phyloP scores from a whole-genome alignment of 2,329 filamentous ascomycete genomes.

The Penicillium sp. region DNA sequence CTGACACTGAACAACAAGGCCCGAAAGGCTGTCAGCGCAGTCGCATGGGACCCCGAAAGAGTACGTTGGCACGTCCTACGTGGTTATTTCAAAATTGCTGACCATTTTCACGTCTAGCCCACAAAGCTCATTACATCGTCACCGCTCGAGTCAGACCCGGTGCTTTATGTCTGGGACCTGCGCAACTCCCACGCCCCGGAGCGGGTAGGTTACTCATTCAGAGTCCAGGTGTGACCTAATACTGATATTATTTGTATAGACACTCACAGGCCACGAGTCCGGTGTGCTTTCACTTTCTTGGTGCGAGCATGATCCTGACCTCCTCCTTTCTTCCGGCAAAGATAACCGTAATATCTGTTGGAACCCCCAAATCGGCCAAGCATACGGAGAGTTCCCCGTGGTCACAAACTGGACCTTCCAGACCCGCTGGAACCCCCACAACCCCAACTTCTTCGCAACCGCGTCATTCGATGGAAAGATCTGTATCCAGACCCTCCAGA shows the following conservation, averaged over 20 bases:
- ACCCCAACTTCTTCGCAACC: slow-evolving; percentile 84
- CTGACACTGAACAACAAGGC: slow-evolving; percentile 82
- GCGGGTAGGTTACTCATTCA: slow-evolving; percentile 32
- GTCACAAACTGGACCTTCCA: slow-evolving; percentile 99
- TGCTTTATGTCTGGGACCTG: slow-evolving; percentile 88
- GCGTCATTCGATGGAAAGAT: slow-evolving; percentile 98
- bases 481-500: slow-evolving; percentile 83
- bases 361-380: slow-evolving; percentile 86
- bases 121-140: slow-evolving; percentile 91
- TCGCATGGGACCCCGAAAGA: slow-evolving; percentile 94
- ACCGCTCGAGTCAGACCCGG: slow-evolving; percentile 74
- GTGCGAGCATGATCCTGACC: slow-evolving; percentile 81
- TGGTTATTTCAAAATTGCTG: neutral
- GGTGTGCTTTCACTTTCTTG: slow-evolving; percentile 89
- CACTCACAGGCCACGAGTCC: slow-evolving; percentile 82
- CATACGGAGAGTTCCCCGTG: slow-evolving; percentile 85
- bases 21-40: slow-evolving; percentile 85
- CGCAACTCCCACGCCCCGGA: slow-evolving; percentile 94
- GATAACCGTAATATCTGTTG: slow-evolving; percentile 92
- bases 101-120: slow-evolving; percentile 39
- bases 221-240: neutral
- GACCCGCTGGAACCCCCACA: slow-evolving; percentile 85
- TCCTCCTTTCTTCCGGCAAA: slow-evolving; percentile 88
- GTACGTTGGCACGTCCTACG: slow-evolving; percentile 26
- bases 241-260: slow-evolving; percentile 40